Evolutionary conservation across 352 stramenopile genomes (phyloP).

Genomic region (Peronospora belbahrii): DNA sequence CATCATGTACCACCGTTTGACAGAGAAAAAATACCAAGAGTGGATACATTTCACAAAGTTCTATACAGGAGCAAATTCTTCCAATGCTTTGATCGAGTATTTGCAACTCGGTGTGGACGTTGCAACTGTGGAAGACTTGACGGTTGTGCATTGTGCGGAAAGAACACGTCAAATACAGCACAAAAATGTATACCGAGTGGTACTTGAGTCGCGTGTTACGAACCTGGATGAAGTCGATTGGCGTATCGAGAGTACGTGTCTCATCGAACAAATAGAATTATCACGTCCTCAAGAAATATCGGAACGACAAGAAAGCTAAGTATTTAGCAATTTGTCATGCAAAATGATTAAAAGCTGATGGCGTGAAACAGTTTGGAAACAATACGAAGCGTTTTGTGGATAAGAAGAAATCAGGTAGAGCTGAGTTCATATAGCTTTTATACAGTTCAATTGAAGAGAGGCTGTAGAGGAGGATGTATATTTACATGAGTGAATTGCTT

Average conservation of each 20-base stretch:
- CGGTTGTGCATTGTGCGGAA: slow-evolving; percentile 14
- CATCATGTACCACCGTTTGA: slow-evolving; percentile 32
- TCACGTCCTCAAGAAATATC: not conserved
- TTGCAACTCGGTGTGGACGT: slow-evolving; percentile 32
- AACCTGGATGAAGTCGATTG: slow-evolving; percentile 51
- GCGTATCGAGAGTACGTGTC: slow-evolving; percentile 37
- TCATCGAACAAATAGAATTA: slow-evolving; percentile 15
- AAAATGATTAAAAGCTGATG: no score
- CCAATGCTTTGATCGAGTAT: slow-evolving; percentile 27
- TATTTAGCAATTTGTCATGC: no score
- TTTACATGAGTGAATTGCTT: no score
- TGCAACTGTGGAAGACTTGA: slow-evolving; percentile 35
- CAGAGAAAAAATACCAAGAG: slow-evolving; percentile 31
- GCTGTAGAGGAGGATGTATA: no score
- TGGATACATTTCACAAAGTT: slow-evolving; percentile 15
- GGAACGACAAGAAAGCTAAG: slow-evolving; percentile 1
- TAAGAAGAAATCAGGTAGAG: no score
- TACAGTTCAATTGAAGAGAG: no score
- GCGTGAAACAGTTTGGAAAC: no score
- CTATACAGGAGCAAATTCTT: not conserved
- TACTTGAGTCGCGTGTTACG: slow-evolving; percentile 56
- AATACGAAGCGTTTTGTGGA: no score
- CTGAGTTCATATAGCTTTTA: no score
- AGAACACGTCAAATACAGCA: slow-evolving; percentile 24
- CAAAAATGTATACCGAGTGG: slow-evolving; percentile 27